phyloP scores from a whole-genome alignment of 441 rosid genomes.

The Eruca vesicaria region DNA sequence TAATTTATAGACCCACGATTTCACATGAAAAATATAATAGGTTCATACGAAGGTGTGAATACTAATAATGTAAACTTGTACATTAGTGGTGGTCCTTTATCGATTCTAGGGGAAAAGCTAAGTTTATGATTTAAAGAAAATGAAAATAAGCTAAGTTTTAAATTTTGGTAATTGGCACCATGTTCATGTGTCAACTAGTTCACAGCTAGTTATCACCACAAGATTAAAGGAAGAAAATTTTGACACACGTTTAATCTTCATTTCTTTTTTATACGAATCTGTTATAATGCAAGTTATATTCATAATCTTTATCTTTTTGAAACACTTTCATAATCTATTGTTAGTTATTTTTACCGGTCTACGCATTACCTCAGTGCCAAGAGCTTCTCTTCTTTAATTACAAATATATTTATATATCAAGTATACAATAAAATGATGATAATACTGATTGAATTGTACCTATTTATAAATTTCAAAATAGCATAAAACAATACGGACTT shows the following conservation, averaged over 20 bases:
- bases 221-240: not conserved
- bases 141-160: not conserved
- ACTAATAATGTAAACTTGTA: constrained; percentile 5
- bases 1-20: constrained; percentile 4
- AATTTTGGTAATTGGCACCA: constrained; percentile 17
- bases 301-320: not conserved
- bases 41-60: constrained; percentile 13
- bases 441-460: not conserved
- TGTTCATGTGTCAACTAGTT: constrained; percentile 28
- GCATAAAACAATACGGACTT: not conserved
- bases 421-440: not conserved
- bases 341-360: too few species aligned
- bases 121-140: not conserved
- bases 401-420: too few species aligned
- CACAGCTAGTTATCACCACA: constrained; percentile 20
- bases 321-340: too few species aligned
- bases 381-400: too few species aligned
- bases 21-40: constrained; percentile 4
- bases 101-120: not conserved
- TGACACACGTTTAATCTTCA: not conserved
- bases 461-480: too few species aligned
- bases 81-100: constrained; percentile 15
- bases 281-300: not conserved
- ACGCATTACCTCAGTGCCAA: too few species aligned
- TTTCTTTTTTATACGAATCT: not conserved